Conservation (phyloP, 2,329 filamentous ascomycete species). For the Penicillium hordei region DNA sequence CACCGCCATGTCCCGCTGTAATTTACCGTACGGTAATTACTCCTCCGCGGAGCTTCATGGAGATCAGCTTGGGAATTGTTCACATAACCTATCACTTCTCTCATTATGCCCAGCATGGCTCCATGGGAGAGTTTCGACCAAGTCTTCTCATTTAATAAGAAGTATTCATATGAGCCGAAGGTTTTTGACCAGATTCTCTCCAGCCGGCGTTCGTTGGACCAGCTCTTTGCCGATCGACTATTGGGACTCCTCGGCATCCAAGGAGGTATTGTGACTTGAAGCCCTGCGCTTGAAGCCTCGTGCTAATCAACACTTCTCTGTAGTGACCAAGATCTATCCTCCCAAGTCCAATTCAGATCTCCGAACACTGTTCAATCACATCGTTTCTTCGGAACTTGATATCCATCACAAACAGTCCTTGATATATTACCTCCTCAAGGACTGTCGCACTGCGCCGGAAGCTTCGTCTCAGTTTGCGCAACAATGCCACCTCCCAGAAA, state of each 20-base stretch:
- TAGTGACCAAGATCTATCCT: slow-evolving; percentile 67
- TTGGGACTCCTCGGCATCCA: slow-evolving; percentile 67
- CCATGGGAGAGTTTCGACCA: slow-evolving; percentile 64
- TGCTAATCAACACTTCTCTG: slow-evolving; percentile 12
- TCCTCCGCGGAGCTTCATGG: slow-evolving; percentile 16
- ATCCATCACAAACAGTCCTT: slow-evolving; percentile 78
- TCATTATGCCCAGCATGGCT: slow-evolving; percentile 34
- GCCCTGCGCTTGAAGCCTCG: slow-evolving; percentile 7
- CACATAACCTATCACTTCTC: slow-evolving; percentile 2
- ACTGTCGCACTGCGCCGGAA: slow-evolving; percentile 60
- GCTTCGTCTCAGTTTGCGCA: slow-evolving; percentile 61
- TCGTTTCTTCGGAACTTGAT: slow-evolving; percentile 64
- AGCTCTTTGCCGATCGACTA: slow-evolving; percentile 77
- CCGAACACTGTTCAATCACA: slow-evolving; percentile 67
- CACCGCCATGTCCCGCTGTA: slow-evolving; percentile 30
- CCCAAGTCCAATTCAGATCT: slow-evolving; percentile 68
- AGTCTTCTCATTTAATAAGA: slow-evolving; percentile 63
- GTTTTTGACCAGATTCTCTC: slow-evolving; percentile 63
- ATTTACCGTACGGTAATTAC: slow-evolving; percentile 18
- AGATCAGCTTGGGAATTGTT: slow-evolving; percentile 5
- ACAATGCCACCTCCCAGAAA: slow-evolving; percentile 66
- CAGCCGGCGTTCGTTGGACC: slow-evolving; percentile 65
- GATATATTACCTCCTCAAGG: slow-evolving; percentile 79
- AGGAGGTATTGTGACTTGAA: slow-evolving; percentile 56
- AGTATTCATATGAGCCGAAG: slow-evolving; percentile 63